A percentile compares a stretch with the other conserved stretches of the same genome.
Conservation (phyloP, 2,329 filamentous ascomycete genomes). For the Aspergillus carbonarius region DNA sequence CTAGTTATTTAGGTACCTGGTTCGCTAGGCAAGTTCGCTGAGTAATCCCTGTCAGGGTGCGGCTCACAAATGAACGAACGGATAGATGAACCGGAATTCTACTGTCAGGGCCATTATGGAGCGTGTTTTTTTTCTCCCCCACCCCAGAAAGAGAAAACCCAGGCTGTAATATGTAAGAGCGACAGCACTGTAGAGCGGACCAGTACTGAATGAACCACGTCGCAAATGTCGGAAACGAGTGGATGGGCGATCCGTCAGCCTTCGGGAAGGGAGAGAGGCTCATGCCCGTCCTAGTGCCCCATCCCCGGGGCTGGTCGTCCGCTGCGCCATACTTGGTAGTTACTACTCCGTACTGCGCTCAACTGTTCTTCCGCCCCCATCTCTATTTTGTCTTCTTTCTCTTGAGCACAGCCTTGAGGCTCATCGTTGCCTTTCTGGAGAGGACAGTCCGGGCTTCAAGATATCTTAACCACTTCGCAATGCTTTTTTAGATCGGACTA, state of each 20-base stretch:
- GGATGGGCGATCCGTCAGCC: neutral
- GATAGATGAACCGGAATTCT: neutral
- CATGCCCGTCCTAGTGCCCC: neutral
- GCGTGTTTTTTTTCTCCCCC: too few relatives aligned
- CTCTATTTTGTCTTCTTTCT: neutral
- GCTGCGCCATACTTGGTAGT: neutral
- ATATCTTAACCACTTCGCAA: slow-evolving; percentile 13
- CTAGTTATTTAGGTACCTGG: neutral
- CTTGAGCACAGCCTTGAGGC: neutral
- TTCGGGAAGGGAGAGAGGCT: neutral
- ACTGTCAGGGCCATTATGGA: neutral
- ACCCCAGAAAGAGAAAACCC: too few relatives aligned
- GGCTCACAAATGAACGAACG: neutral
- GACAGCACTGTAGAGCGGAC: too few relatives aligned
- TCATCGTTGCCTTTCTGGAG: neutral
- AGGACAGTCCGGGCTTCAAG: neutral
- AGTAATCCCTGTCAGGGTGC: neutral
- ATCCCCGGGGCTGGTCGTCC: neutral
- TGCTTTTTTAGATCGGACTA: slow-evolving; percentile 14
- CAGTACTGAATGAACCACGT: neutral
- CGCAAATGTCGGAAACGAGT: neutral
- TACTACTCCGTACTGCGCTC: neutral
- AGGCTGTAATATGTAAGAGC: too few relatives aligned
- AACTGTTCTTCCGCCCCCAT: neutral
- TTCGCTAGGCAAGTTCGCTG: neutral